A percentile compares a stretch with the other conserved stretches of the same genome.
These are phyloP conservation scores for Leptographium wingfieldii DNA, from an alignment of 2,329 filamentous ascomycete species.

Conservation along the genomic window DNA sequence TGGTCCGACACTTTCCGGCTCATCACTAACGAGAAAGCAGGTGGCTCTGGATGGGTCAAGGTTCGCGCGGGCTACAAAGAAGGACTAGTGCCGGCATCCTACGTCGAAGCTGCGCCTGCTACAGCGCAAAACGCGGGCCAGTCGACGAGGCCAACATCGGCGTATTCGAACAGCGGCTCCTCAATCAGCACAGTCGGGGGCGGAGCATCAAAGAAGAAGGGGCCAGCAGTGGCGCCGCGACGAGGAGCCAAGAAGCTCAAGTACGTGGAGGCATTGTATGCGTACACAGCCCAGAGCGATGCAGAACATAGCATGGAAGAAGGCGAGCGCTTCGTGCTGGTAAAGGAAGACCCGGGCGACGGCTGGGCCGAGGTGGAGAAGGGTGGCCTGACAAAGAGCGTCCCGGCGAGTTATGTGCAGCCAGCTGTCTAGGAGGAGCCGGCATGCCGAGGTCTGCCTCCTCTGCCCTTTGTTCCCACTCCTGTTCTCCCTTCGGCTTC, in stretches of 20 bases:
- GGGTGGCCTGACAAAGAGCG: slow-evolving; percentile 72
- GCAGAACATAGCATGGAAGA: slow-evolving; percentile 82
- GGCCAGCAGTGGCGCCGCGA: slow-evolving; percentile 79
- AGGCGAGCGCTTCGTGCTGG: slow-evolving; percentile 82
- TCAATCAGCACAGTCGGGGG: slow-evolving; percentile 33
- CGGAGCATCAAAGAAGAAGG: slow-evolving; percentile 60
- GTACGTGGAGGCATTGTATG: slow-evolving; percentile 87
- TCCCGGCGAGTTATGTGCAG: slow-evolving; percentile 88
- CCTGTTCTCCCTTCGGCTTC: background rate
- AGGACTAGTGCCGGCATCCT: slow-evolving; percentile 77
- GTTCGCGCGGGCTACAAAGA: slow-evolving; percentile 63
- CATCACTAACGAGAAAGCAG: slow-evolving; percentile 29
- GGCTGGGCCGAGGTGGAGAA: slow-evolving; percentile 97
- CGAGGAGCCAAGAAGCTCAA: slow-evolving; percentile 87
- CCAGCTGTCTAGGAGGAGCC: slow-evolving; percentile 30
- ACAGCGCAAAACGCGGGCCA: slow-evolving; percentile 33
- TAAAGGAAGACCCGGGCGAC: slow-evolving; percentile 79
- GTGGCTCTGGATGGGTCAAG: slow-evolving; percentile 85
- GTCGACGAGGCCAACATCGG: slow-evolving; percentile 54
- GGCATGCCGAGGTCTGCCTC: background rate
- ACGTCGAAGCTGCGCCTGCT: slow-evolving; percentile 55
- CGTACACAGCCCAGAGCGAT: slow-evolving; percentile 76
- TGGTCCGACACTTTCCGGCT: too few species aligned
- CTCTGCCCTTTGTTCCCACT: background rate
- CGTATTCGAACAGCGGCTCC: slow-evolving; percentile 65